Base-by-base conservation (phyloP, 148 eudicot species). In the Salicornia ramosissima region DNA sequence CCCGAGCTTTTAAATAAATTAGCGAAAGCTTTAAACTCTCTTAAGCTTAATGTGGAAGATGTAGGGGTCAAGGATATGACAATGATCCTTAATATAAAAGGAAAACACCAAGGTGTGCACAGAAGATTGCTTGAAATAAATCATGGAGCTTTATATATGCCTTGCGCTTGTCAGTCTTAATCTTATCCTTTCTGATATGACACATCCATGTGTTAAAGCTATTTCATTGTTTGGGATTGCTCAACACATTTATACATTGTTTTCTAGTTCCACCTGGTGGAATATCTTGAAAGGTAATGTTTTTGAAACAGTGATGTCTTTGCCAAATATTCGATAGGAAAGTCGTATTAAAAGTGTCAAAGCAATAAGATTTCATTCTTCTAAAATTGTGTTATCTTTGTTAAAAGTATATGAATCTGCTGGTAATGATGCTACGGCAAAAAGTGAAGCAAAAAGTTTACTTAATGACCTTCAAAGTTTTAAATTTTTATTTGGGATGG, bases 161-260 rank as follows among this genome's bases (percentile, higher is more conserved):
- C 57, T 22, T 53, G 57, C 10, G 30, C 30, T 53, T 53, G 57
- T 53, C 57, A 53, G 57, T 53, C 57, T 24, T 22, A 61, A 61
- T 61, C 65, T 61, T 34, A 39, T 24, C 34, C 65, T 61, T 18
- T 31, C 5, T 21, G 49, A 53, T 53, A 53, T 53, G 57, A 15
- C 66, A 40, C 67, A 64, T 64, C 42, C 51, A 24, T 64, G 67
- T 64, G 46, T 40, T 40, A 64, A 24, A 64, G 52, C 21, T 42
- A 24, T 64, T 40, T 64, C 67, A 11, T 64, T 64, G n/a, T 64
- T 64, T 64, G 67, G 51, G 10, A 64, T 64, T 64, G 26, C 42
- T 26, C 67, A 64, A 64, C 52, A 45, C 33, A 64, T 64, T 3
- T 64, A 62, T 21, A 0, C 46, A 33, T 34, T 61, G 13, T 61